Conservation (phyloP, 768 basidiomycete species). For the Tremella fuciformis region DNA sequence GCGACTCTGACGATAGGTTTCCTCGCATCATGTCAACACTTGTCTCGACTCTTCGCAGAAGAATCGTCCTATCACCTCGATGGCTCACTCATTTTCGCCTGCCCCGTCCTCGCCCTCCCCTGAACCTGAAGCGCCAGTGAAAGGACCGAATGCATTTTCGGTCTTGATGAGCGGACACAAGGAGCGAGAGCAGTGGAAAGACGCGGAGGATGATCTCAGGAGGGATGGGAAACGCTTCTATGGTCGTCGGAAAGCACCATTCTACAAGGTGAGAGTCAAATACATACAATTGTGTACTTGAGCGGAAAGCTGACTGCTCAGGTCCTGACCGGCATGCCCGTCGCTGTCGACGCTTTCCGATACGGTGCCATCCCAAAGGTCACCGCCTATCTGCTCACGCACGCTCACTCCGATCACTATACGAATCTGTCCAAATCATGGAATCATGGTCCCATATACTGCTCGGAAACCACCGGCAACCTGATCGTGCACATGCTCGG, state of each 20-base stretch:
- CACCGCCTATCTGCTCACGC: slow-evolving; percentile 90
- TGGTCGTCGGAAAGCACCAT: slow-evolving; percentile 73
- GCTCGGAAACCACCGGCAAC: slow-evolving; percentile 88
- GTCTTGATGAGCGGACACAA: slow-evolving; percentile 84
- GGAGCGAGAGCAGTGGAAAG: slow-evolving; percentile 80
- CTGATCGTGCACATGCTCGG: slow-evolving; percentile 86
- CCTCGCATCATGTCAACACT: slow-evolving; percentile 60
- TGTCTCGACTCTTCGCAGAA: slow-evolving; percentile 56
- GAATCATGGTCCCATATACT: slow-evolving; percentile 92
- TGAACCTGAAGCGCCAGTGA: slow-evolving; percentile 23
- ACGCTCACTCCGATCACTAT: slow-evolving; percentile 93
- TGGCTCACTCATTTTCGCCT: slow-evolving; percentile 31
- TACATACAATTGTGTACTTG: no score
- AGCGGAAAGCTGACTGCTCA: slow-evolving; percentile 16
- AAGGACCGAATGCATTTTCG: slow-evolving; percentile 62
- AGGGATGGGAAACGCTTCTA: slow-evolving; percentile 43
- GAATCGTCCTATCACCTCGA: slow-evolving; percentile 44
- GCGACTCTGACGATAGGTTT: slow-evolving; percentile 54
- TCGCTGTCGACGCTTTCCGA: slow-evolving; percentile 94
- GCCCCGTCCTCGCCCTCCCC: slow-evolving; percentile 30
- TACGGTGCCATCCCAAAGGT: slow-evolving; percentile 88
- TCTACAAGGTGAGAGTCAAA: slow-evolving; percentile 77
- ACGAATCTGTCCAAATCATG: slow-evolving; percentile 84
- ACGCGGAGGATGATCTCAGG: slow-evolving; percentile 58
- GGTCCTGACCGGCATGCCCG: slow-evolving; percentile 87